phyloP scores from a whole-genome alignment of 208 protist genomes.

The Phytomonas sp. region DNA sequence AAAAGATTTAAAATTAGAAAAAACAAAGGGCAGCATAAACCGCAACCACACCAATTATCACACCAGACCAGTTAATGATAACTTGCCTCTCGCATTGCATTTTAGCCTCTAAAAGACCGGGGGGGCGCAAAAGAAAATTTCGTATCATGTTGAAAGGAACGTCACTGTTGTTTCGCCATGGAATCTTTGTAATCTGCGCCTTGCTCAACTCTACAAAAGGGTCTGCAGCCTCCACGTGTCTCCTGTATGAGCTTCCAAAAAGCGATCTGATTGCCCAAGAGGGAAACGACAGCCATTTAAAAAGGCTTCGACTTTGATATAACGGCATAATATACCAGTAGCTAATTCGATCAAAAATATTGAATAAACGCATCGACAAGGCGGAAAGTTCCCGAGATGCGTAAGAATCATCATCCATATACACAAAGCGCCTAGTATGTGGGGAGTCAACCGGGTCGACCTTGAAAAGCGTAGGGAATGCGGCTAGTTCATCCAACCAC shows the following conservation, averaged over 20 bases:
- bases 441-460: not conserved
- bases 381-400: not conserved
- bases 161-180: slow-evolving; percentile 9
- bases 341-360: not conserved
- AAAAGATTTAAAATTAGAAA: not conserved
- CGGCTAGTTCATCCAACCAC: slow-evolving; percentile 14
- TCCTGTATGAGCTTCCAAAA: not conserved
- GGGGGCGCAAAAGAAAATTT: not conserved
- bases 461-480: slow-evolving; percentile 11
- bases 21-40: not conserved
- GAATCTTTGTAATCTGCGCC: slow-evolving; percentile 4
- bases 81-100: not conserved
- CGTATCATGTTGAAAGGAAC: not conserved
- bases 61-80: not conserved
- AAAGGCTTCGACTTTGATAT: not conserved
- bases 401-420: not conserved
- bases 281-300: not conserved
- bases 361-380: not conserved
- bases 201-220: slow-evolving; percentile 14
- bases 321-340: not conserved
- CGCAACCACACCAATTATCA: not conserved
- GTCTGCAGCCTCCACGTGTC: slow-evolving; percentile 12
- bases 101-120: not conserved
- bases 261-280: not conserved
- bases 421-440: not conserved